A percentile compares a stretch with the other conserved stretches of the same genome.
These are phyloP conservation scores for Suhomyces sp. DNA, from an alignment of 805 yeast genomes.

Conservation along the genomic window DNA sequence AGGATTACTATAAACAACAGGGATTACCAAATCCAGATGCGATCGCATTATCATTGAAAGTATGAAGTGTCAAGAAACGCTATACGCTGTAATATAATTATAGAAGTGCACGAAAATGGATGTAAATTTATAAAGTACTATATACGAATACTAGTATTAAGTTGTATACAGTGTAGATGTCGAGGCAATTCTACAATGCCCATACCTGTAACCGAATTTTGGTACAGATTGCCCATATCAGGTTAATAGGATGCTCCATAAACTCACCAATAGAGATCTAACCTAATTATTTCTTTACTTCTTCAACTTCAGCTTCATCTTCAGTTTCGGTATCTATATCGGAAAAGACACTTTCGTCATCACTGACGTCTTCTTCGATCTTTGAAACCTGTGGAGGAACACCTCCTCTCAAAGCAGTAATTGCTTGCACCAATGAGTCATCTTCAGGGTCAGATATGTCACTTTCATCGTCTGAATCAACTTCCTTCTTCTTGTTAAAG, in stretches of 20 bases:
- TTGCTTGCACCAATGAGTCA: constrained; percentile 71
- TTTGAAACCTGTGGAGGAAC: constrained; percentile 20
- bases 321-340: constrained; percentile 47
- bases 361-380: constrained; percentile 34
- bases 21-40: constrained; percentile 51
- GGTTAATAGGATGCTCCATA: background rate
- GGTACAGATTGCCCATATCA: too few species aligned
- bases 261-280: background rate
- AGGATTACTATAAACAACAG: constrained; percentile 48
- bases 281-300: background rate
- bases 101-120: background rate
- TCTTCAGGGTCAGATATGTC: constrained; percentile 70
- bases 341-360: constrained; percentile 39
- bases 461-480: constrained; percentile 45
- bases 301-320: constrained; percentile 29
- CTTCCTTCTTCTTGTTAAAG: constrained; percentile 19
- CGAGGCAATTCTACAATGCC: background rate
- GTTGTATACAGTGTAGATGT: background rate
- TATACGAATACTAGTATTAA: background rate
- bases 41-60: constrained; percentile 21
- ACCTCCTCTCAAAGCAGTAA: constrained; percentile 67
- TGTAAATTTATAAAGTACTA: background rate
- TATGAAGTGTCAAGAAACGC: background rate
- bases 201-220: background rate
- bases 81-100: background rate